Conservation (phyloP, 305 asterid genomes). For the Fraxinus sp. region DNA sequence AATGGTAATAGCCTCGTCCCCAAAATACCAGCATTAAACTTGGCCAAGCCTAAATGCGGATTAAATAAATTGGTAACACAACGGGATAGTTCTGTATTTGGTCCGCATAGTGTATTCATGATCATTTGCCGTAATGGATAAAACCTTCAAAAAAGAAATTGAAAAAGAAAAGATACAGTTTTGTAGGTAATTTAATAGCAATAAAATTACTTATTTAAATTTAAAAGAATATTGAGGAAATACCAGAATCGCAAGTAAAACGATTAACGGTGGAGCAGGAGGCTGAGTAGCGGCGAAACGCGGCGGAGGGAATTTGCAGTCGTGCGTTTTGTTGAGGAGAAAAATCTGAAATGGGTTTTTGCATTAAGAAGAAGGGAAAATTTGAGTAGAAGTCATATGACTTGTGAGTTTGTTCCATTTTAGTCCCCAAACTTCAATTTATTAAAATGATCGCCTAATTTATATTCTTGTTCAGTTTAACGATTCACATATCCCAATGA, state of each 20-base stretch:
- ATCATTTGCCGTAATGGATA: not conserved
- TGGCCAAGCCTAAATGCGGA: constrained; percentile 23
- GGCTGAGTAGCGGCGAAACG: not conserved
- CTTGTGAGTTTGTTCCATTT: not conserved
- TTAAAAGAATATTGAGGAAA: not conserved
- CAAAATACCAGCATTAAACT: constrained; percentile 27
- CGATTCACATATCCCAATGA: not conserved
- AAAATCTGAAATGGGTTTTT: not conserved
- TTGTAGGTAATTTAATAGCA: not conserved
- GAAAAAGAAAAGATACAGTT: not conserved
- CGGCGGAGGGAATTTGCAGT: not conserved
- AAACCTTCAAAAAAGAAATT: not conserved
- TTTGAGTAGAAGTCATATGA: not conserved
- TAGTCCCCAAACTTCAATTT: not conserved
- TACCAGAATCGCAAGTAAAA: not conserved
- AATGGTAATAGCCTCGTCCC: constrained; percentile 28
- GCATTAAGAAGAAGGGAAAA: not conserved
- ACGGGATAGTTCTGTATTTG: constrained; percentile 40
- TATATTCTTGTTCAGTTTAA: not conserved
- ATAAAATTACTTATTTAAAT: not conserved
- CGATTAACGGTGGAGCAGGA: not conserved
- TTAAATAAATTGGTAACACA: constrained; percentile 31
- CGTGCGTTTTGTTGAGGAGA: not conserved
- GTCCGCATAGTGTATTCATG: constrained; percentile 50
- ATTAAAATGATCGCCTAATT: not conserved